Conservation (phyloP, 2,329 filamentous ascomycete genomes). For the Colletotrichum theobromicola region DNA sequence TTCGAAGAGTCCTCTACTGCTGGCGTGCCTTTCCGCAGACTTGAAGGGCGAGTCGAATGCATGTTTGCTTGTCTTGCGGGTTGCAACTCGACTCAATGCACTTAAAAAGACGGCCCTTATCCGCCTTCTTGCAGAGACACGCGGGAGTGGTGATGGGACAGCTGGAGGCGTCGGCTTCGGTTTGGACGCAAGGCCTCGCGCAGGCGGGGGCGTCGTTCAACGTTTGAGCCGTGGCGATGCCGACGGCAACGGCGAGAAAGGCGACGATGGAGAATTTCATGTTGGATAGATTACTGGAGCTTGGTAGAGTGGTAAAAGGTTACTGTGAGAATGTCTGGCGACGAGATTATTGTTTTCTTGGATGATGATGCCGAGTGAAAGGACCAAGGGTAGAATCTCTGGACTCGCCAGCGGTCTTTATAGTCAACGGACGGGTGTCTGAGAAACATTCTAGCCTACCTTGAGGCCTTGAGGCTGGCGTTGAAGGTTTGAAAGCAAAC, state of each 20-base stretch:
- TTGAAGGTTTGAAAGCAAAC: not conserved
- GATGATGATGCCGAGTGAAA: not conserved
- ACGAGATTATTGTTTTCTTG: not conserved
- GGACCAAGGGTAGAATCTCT: not conserved
- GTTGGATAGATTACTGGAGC: not conserved
- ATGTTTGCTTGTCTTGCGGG: not conserved
- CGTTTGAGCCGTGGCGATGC: not conserved
- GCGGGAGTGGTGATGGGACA: not conserved
- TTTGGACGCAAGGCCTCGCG: not conserved
- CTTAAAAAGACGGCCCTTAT: not conserved
- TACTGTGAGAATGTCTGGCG: not conserved
- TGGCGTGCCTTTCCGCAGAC: not conserved
- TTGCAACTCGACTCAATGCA: not conserved
- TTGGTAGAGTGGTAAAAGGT: not conserved
- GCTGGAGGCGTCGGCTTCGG: not conserved
- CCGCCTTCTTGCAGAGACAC: conserved; percentile 7
- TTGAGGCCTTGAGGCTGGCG: not conserved
- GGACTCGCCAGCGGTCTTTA: not conserved
- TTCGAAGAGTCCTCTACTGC: not conserved
- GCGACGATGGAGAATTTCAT: conserved; percentile 6
- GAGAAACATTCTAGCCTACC: too few relatives aligned
- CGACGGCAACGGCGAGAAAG: not conserved
- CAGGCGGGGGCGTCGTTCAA: not conserved
- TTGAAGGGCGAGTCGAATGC: not conserved
- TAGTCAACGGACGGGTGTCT: not conserved